A percentile compares a stretch with the other conserved stretches of the same genome.
Conservation (phyloP, 768 basidiomycete genomes). For the Phanerochaete sordida region DNA sequence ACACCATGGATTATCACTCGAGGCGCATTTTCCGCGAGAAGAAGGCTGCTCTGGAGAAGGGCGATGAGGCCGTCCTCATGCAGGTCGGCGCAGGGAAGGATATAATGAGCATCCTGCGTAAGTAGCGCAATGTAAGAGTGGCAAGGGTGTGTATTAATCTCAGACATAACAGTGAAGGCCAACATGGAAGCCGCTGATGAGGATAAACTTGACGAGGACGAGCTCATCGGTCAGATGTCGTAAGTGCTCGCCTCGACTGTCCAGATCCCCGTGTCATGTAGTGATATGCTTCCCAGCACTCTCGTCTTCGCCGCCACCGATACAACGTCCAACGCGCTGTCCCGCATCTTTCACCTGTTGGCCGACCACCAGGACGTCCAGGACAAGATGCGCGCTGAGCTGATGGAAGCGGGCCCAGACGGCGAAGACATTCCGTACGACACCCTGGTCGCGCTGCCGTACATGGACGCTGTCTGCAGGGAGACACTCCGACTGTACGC, state of each 20-base stretch:
- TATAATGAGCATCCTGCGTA: slow-evolving; percentile 44
- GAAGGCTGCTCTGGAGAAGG: slow-evolving; percentile 30
- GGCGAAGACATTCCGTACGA: slow-evolving; percentile 15
- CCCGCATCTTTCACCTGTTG: slow-evolving; percentile 20
- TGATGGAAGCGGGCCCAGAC: slow-evolving; percentile 4
- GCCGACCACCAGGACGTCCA: slow-evolving; percentile 21
- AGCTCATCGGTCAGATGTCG: slow-evolving; percentile 37
- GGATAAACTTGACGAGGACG: slow-evolving; percentile 26
- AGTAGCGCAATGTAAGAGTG: slow-evolving; percentile 12
- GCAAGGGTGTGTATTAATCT: background rate
- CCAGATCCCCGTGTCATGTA: background rate
- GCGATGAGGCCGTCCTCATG: slow-evolving; percentile 29
- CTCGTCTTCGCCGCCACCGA: slow-evolving; percentile 26
- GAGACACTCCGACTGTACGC: slow-evolving; percentile 47
- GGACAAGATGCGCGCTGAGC: slow-evolving; percentile 21
- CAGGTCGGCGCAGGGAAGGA: slow-evolving; percentile 39
- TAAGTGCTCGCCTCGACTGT: background rate
- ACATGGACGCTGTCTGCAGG: slow-evolving; percentile 60
- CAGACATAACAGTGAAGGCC: slow-evolving; percentile 38
- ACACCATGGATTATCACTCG: slow-evolving; percentile 34
- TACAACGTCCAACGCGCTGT: slow-evolving; percentile 21
- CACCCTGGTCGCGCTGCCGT: slow-evolving; percentile 37
- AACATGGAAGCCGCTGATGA: slow-evolving; percentile 30
- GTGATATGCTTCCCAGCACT: slow-evolving; percentile 5
- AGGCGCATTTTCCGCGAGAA: slow-evolving; percentile 35